Percentiles rank a stretch among this genome's conserved stretches.
Conservation (phyloP, 805 yeast genomes). For the Cyberlindnera suaveolens region DNA sequence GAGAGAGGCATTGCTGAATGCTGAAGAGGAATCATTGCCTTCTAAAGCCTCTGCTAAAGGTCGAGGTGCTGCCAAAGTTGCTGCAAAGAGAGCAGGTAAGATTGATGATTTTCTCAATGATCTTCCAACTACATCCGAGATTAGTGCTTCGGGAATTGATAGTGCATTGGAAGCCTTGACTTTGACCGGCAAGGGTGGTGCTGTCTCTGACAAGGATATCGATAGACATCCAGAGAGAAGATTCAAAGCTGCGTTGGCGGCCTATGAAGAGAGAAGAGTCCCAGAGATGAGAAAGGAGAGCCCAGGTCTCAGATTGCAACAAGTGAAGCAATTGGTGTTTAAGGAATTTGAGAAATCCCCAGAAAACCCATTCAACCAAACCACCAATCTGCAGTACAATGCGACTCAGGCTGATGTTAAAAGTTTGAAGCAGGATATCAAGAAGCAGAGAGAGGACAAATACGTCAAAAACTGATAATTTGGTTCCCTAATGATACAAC, state of each 20-base stretch:
- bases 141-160: conserved; percentile 71
- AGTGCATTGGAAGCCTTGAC: conserved; percentile 74
- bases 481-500: not conserved
- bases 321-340: conserved; percentile 62
- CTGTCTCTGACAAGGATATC: conserved; percentile 53
- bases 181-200: conserved; percentile 51
- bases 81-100: conserved; percentile 52
- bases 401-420: conserved; percentile 49
- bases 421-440: conserved; percentile 41
- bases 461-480: conserved; percentile 2
- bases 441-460: conserved; percentile 39
- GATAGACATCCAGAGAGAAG: conserved; percentile 89
- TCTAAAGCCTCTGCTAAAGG: conserved; percentile 50
- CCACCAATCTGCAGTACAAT: conserved; percentile 52
- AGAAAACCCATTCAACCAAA: conserved; percentile 80
- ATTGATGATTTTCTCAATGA: conserved; percentile 60
- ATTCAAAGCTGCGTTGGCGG: conserved; percentile 72
- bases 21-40: conserved; percentile 61
- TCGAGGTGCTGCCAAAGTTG: conserved; percentile 65
- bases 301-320: conserved; percentile 77
- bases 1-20: conserved; percentile 58
- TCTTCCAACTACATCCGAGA: conserved; percentile 44
- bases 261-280: conserved; percentile 62
- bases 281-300: conserved; percentile 71
- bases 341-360: conserved; percentile 79